Base-by-base conservation (phyloP, 495 filamentous ascomycete species). In the Haplographium delicatum region DNA sequence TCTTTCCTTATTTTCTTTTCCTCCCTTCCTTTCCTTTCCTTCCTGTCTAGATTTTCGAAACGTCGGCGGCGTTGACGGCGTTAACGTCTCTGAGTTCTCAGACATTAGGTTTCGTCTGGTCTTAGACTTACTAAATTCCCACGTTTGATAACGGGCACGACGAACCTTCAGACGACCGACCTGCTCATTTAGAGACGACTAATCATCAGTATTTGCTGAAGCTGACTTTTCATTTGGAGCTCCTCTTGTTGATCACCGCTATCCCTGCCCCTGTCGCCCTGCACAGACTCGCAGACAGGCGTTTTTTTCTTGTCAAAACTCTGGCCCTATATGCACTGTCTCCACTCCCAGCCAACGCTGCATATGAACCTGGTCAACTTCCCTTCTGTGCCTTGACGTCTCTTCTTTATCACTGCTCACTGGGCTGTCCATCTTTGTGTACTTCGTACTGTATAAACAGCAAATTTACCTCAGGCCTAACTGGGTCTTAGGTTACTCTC, bases 81-180 rank as follows among this genome's bases (percentile, higher is more conserved):
- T n/a, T n/a, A n/a, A n/a, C n/a, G n/a, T n/a, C n/a, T n/a, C n/a
- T n/a, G n/a, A n/a, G n/a, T n/a, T n/a, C n/a, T n/a, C n/a, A 15
- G 42, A 44, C 42, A 31, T 30, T 19, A 30, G 15, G 42, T 44
- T 44, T 44, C 42, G 42, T 44, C 42, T 31, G 42, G 42, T 44
- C 42, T 44, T 44, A 33, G 39, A 0, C 22, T 43, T 10, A n/a
- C n/a, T n/a, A n/a, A n/a, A n/a, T n/a, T n/a, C n/a, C n/a, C n/a
- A n/a, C n/a, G n/a, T n/a, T n/a, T n/a, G n/a, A n/a, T n/a, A n/a
- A n/a, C n/a, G n/a, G n/a, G n/a, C n/a, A n/a, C n/a, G n/a, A 31
- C 7, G 7, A 31, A 13, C 28, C 28, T 7, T 31, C 13, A 31
- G 7, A 31, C 7, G 13, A 13, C 13, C 13, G 13, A 7, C 7